These are phyloP conservation scores for Cryptococcus jaspeensis DNA, from an alignment of 1,284 basidiomycete species.

Conservation along the genomic window DNA sequence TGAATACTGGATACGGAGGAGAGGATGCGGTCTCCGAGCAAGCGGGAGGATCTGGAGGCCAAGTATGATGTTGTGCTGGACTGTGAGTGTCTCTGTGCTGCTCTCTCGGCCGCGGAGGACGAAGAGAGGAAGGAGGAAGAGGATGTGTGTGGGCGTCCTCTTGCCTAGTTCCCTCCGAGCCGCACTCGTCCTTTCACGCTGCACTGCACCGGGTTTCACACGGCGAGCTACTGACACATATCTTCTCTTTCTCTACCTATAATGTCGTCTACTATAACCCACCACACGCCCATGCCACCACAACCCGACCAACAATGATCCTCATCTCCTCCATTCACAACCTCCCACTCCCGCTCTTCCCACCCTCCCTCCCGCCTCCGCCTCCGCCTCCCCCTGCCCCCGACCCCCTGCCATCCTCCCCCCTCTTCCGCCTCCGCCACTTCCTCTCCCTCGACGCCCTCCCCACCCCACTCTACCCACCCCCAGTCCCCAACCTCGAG, in stretches of 20 bases:
- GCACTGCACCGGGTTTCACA: too few species aligned
- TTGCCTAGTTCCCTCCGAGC: too few species aligned
- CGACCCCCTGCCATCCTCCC: slow-evolving; percentile 1
- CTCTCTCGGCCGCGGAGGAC: not conserved
- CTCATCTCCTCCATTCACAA: too few species aligned
- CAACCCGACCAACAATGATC: not conserved
- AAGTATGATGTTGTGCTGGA: slow-evolving; percentile 41
- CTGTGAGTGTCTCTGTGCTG: slow-evolving; percentile 25
- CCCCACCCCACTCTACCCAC: slow-evolving; percentile 9
- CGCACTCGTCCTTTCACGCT: too few species aligned
- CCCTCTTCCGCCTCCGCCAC: slow-evolving; percentile 8
- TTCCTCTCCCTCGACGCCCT: not conserved
- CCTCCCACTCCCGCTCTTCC: slow-evolving; percentile 1
- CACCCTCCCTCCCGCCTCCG: slow-evolving; percentile 6
- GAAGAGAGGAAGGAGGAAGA: too few species aligned
- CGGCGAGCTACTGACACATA: too few species aligned
- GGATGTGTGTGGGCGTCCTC: too few species aligned
- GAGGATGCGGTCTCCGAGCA: slow-evolving; percentile 20
- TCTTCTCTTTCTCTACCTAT: too few species aligned
- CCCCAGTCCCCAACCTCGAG: slow-evolving; percentile 74
- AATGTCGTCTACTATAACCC: too few species aligned
- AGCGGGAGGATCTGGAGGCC: slow-evolving; percentile 27
- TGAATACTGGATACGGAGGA: too few species aligned
- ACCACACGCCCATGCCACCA: too few species aligned
- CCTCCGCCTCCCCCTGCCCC: not conserved